A percentile compares a stretch with the other conserved stretches of the same genome.
Evolutionary conservation across 2,329 filamentous ascomycete genomes (phyloP).

Genomic region (Dactylellina sp.): DNA sequence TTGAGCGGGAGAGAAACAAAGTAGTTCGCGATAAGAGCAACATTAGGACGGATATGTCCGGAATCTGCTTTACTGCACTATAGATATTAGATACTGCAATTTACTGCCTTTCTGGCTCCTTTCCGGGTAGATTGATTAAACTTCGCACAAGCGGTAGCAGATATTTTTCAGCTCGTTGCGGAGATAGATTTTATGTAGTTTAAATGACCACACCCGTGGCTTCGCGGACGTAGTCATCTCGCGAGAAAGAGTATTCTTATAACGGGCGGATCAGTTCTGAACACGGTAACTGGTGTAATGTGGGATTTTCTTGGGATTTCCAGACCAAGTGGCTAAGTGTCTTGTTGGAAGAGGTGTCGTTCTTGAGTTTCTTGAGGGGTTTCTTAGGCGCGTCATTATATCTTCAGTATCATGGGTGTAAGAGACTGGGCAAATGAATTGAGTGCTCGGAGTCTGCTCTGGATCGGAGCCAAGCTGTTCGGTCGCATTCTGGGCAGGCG

Average conservation of each 20-base stretch:
- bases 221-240: background rate
- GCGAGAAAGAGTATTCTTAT: background rate
- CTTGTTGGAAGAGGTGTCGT: background rate
- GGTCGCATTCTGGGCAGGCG: constrained; percentile 2
- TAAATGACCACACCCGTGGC: background rate
- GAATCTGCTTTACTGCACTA: background rate
- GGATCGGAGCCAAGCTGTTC: background rate
- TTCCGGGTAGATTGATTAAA: background rate
- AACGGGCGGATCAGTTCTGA: background rate
- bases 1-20: background rate
- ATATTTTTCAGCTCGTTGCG: background rate
- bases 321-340: background rate
- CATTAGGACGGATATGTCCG: constrained; percentile 3
- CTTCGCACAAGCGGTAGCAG: background rate
- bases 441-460: background rate
- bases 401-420: background rate
- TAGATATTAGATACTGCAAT: background rate
- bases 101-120: background rate
- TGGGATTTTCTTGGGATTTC: background rate
- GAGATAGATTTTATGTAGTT: background rate
- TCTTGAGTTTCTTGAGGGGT: background rate
- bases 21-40: background rate
- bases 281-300: background rate
- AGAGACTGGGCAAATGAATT: background rate
- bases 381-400: background rate